Percentiles rank a stretch among this genome's conserved stretches.
These are phyloP conservation scores for Cudoniella acicularis DNA, from an alignment of 495 filamentous ascomycete species.

Conservation along the genomic window DNA sequence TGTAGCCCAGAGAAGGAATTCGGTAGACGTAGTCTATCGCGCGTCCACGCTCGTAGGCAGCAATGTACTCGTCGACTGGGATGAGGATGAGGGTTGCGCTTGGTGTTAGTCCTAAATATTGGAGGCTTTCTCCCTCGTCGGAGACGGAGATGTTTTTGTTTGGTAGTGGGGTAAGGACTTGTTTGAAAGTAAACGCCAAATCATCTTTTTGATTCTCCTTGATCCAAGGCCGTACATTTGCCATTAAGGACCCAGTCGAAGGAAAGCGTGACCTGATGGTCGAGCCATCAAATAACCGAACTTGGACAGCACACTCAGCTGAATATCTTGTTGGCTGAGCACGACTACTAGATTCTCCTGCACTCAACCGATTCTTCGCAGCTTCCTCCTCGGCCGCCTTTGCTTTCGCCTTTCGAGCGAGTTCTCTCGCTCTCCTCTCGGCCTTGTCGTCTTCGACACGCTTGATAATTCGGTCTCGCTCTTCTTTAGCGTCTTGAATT, in stretches of 20 bases:
- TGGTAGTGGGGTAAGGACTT: conserved; percentile 74
- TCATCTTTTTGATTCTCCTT: conserved; percentile 44
- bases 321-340: neutral
- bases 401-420: conserved; percentile 38
- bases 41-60: conserved; percentile 49
- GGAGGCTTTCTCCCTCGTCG: conserved; percentile 67
- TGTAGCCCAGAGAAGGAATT: conserved; percentile 17
- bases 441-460: conserved; percentile 66
- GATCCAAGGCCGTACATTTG: conserved; percentile 73
- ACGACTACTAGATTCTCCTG: neutral
- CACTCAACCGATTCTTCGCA: neutral
- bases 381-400: conserved; percentile 18
- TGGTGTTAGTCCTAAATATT: conserved; percentile 65
- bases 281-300: conserved; percentile 80
- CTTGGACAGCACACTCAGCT: conserved; percentile 61
- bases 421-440: conserved; percentile 52
- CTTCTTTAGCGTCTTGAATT: conserved; percentile 51
- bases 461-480: conserved; percentile 57
- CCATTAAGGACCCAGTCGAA: conserved; percentile 56
- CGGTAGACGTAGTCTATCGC: conserved; percentile 2
- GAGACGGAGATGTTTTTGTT: conserved; percentile 65
- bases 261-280: conserved; percentile 71
- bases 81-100: conserved; percentile 81
- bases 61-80: conserved; percentile 56
- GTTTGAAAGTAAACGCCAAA: conserved; percentile 74